Evolutionary conservation across 345 rosid genomes (phyloP).

Genomic region (Schrenkiella parvula): DNA sequence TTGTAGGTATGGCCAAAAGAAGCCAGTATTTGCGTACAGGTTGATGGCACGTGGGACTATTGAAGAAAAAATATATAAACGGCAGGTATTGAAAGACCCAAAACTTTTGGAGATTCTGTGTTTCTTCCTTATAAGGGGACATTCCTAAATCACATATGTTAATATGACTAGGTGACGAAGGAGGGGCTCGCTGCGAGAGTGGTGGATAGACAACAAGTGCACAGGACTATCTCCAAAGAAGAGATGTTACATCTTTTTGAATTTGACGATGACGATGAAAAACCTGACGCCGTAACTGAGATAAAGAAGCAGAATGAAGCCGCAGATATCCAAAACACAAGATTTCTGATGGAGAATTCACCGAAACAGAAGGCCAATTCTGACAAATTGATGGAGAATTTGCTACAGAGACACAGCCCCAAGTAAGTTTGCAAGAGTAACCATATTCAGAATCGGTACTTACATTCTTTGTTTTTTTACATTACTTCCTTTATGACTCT

Average conservation of each 20-base stretch:
- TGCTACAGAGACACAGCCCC: conserved; percentile 73
- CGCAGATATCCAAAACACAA: conserved; percentile 25
- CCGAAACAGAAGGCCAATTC: conserved; percentile 57
- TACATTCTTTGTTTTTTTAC: neutral
- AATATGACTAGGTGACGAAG: conserved; percentile 76
- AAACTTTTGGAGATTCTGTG: neutral
- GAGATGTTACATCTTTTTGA: conserved; percentile 99
- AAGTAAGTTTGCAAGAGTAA: conserved; percentile 41
- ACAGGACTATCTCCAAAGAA: conserved; percentile 92
- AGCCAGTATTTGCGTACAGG: conserved; percentile 96
- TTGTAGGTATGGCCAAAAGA: conserved; percentile 90
- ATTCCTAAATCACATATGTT: conserved; percentile 15
- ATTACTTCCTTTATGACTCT: neutral
- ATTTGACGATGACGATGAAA: conserved; percentile 92
- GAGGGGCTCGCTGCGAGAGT: conserved; percentile 99
- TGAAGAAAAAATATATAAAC: conserved; percentile 98
- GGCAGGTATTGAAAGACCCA: conserved; percentile 59
- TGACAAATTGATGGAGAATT: conserved; percentile 84
- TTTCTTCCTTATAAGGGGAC: neutral
- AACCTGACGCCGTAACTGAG: conserved; percentile 49
- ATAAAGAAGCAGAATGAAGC: conserved; percentile 38
- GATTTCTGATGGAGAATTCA: conserved; percentile 36
- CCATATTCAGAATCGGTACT: neutral
- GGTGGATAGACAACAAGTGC: conserved; percentile 98
- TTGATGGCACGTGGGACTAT: conserved; percentile 97